Percentiles rank a stretch among this genome's conserved stretches.
These are phyloP conservation scores for Lasiodiplodia citricola DNA, from an alignment of 2,329 filamentous ascomycete genomes.

Conservation along the genomic window DNA sequence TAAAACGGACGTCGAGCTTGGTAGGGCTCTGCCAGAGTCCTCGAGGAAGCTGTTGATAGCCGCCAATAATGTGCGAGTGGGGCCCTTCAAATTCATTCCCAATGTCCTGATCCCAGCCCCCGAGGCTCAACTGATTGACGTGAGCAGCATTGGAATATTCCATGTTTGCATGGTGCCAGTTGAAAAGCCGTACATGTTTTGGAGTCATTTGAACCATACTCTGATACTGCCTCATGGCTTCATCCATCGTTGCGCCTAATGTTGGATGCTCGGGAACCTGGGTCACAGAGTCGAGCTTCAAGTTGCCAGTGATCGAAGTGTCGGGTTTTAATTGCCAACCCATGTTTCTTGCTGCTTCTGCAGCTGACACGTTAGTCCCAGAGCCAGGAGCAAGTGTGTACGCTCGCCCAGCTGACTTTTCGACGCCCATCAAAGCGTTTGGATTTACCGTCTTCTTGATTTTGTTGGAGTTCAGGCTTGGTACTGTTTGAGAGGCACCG, in stretches of 20 bases:
- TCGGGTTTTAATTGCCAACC: constrained; percentile 79
- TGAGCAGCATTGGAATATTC: constrained; percentile 97
- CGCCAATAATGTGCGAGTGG: constrained; percentile 91
- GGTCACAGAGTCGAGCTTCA: constrained; percentile 73
- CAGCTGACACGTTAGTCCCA: constrained; percentile 72
- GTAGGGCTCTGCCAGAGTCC: constrained; percentile 80
- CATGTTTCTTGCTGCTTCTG: constrained; percentile 77
- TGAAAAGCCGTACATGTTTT: constrained; percentile 87
- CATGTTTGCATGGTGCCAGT: constrained; percentile 98
- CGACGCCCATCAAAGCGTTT: constrained; percentile 55
- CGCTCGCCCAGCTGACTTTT: constrained; percentile 72
- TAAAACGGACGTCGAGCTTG: constrained; percentile 76
- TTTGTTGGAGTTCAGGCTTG: constrained; percentile 39
- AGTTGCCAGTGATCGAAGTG: constrained; percentile 64
- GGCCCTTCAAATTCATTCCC: constrained; percentile 97
- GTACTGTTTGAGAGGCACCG: constrained; percentile 56
- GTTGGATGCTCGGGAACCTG: constrained; percentile 69
- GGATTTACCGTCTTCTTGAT: constrained; percentile 21
- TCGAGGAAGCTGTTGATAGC: constrained; percentile 91
- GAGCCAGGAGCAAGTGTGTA: constrained; percentile 71
- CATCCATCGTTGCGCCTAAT: constrained; percentile 88
- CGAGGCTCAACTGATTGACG: constrained; percentile 82
- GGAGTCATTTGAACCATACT: constrained; percentile 80
- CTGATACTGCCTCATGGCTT: constrained; percentile 87
- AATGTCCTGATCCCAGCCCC: constrained; percentile 95